Base-by-base conservation (phyloP, 1,284 basidiomycete genomes). In the Heterobasidion parviporum region DNA sequence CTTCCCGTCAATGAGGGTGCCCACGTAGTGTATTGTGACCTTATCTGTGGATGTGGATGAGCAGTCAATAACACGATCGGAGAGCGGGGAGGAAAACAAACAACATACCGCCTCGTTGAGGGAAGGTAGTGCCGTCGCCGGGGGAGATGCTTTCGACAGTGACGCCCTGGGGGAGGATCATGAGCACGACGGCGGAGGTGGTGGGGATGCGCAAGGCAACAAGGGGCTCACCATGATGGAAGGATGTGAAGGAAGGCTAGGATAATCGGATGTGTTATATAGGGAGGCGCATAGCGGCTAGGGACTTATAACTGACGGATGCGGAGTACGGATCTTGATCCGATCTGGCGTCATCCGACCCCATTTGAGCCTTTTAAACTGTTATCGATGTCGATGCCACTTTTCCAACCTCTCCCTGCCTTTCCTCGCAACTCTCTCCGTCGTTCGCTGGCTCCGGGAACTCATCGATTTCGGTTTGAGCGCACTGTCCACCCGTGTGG, bases 301-400 rank as follows among this genome's bases (percentile, higher is more conserved):
- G 61, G 56, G 63, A 73, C 75, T 81, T 81, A 82, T 80, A 81
- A 65, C 69, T 60, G 65, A 32, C 60, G 68, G 68, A 16, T 72
- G 77, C 79, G 77, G 78, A 77, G 74, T 77, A 73, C 80, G 80
- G 84, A 86, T 85, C 84, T 83, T 80, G 84, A 85, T 85, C 81
- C 78, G 79, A 71, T 70, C 69, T 72, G 38, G 41, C 50, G 48
- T 44, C 54, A 60, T 54, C 53, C 38, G 48, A 44, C 35, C 43
- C 38, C 52, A 60, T 51, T 48, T 14, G 34, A 48, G 26, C 61
- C 61, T 26, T 26, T 26, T 26, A 26, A 26, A 26, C 47, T 62
- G 65, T 66, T 67, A 67, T 67, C 65, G 65, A 67, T 65, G 64
- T 64, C 64, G 64, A 67, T 67, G 14, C 26, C 26, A 26, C 26